Conservation (phyloP, 306 rosid genomes). For the Vigna hirtella region DNA sequence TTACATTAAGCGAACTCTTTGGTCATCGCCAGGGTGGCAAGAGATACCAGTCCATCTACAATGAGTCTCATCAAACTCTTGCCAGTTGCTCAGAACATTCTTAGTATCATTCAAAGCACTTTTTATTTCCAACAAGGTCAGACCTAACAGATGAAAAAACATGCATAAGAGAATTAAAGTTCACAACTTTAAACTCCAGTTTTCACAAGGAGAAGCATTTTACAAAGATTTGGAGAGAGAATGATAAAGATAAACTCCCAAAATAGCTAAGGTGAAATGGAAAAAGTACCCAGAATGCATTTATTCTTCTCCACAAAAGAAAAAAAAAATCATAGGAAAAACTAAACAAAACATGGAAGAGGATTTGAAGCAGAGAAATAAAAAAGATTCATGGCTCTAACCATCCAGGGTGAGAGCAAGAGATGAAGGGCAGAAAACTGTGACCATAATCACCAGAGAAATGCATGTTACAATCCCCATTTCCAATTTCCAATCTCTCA, state of each 20-base stretch:
- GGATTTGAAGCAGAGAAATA: background rate
- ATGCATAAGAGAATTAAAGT: slow-evolving; percentile 1
- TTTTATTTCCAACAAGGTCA: slow-evolving; percentile 81
- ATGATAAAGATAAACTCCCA: background rate
- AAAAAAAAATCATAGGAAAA: background rate
- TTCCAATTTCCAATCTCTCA: slow-evolving; percentile 38
- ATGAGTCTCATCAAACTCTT: slow-evolving; percentile 73
- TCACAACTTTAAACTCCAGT: slow-evolving; percentile 34
- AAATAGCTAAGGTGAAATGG: background rate
- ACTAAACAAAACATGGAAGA: background rate
- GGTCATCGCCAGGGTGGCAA: slow-evolving; percentile 82
- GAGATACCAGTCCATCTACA: slow-evolving; percentile 95
- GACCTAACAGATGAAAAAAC: slow-evolving; percentile 57
- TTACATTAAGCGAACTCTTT: slow-evolving; percentile 79
- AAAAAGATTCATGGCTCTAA: slow-evolving; percentile 45
- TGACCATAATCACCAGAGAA: slow-evolving; percentile 48
- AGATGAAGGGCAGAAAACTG: slow-evolving; percentile 49
- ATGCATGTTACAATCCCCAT: slow-evolving; percentile 54
- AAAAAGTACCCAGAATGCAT: slow-evolving; percentile 14
- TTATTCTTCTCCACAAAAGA: background rate
- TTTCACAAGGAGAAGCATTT: background rate
- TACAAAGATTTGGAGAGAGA: background rate
- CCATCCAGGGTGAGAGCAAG: slow-evolving; percentile 86
- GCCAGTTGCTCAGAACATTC: slow-evolving; percentile 79
- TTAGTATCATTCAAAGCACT: slow-evolving; percentile 72